These are phyloP conservation scores for Torulaspora delbrueckii DNA, from an alignment of 805 yeast species.

Conservation along the genomic window DNA sequence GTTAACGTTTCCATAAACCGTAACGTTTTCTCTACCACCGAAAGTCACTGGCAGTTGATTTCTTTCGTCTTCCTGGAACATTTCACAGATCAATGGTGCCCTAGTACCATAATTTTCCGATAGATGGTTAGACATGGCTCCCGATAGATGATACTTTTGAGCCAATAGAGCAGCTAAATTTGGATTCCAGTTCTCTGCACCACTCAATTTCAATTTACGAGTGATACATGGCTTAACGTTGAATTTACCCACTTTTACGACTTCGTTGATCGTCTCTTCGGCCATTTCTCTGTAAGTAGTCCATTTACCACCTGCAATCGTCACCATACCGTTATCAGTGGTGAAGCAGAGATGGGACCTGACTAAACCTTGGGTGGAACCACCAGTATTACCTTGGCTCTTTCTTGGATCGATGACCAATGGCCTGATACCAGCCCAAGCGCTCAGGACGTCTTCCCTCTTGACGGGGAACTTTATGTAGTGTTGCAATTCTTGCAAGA, in stretches of 20 bases:
- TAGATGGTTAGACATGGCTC: slow-evolving; percentile 73
- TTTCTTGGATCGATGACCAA: slow-evolving; percentile 76
- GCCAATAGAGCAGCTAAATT: slow-evolving; percentile 73
- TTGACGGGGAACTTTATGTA: slow-evolving; percentile 84
- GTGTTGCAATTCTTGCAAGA: slow-evolving; percentile 80
- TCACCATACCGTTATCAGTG: slow-evolving; percentile 70
- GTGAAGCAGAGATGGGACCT: slow-evolving; percentile 79
- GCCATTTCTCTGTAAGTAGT: slow-evolving; percentile 98
- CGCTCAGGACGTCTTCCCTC: slow-evolving; percentile 85
- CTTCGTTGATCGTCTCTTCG: slow-evolving; percentile 79
- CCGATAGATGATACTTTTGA: slow-evolving; percentile 69
- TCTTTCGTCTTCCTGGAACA: slow-evolving; percentile 44
- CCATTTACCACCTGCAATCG: slow-evolving; percentile 98
- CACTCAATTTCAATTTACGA: slow-evolving; percentile 53
- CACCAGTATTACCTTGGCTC: slow-evolving; percentile 41
- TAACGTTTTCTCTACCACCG: slow-evolving; percentile 39
- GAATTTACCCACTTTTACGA: slow-evolving; percentile 47
- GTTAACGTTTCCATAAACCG: slow-evolving; percentile 20
- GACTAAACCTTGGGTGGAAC: slow-evolving; percentile 79
- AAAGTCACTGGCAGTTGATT: slow-evolving; percentile 65
- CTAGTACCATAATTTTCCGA: slow-evolving; percentile 86
- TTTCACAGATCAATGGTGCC: slow-evolving; percentile 69
- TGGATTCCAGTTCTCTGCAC: slow-evolving; percentile 75
- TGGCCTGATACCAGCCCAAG: slow-evolving; percentile 97
- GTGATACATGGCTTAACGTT: slow-evolving; percentile 41